Percentiles rank a stretch among this genome's conserved stretches.
Conservation (phyloP, 768 basidiomycete genomes). For the Suillus plorans region DNA sequence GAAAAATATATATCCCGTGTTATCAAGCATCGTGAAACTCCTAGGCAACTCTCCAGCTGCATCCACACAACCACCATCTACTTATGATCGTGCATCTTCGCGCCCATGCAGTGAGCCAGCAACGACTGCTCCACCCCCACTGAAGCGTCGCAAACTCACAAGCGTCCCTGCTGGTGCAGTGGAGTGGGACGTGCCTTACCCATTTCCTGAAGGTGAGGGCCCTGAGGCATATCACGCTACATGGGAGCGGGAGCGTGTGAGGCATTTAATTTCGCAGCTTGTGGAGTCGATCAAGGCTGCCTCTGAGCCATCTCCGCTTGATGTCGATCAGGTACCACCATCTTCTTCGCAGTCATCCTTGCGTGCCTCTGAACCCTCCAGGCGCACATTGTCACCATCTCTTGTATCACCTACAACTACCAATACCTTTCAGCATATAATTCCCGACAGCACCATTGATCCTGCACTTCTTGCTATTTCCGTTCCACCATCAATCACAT, state of each 20-base stretch:
- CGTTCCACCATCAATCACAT: conserved; percentile 8
- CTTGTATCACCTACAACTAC: neutral
- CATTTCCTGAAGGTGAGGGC: conserved; percentile 70
- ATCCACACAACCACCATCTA: conserved; percentile 5
- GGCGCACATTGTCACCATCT: neutral
- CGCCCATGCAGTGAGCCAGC: neutral
- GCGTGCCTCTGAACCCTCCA: neutral
- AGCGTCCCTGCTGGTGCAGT: conserved; percentile 75
- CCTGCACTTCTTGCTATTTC: conserved; percentile 33
- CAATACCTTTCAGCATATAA: neutral
- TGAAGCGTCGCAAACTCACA: conserved; percentile 63
- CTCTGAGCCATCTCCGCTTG: conserved; percentile 1
- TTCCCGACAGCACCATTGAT: conserved; percentile 30
- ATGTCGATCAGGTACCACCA: neutral
- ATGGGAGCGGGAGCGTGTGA: conserved; percentile 67
- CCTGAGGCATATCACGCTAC: conserved; percentile 60
- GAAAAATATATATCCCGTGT: conserved; percentile 64
- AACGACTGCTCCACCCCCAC: conserved; percentile 20
- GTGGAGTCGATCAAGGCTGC: conserved; percentile 60
- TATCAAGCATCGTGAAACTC: conserved; percentile 61
- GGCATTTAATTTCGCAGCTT: conserved; percentile 61
- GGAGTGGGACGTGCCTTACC: conserved; percentile 85
- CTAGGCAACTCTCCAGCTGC: conserved; percentile 38
- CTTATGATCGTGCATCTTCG: conserved; percentile 5
- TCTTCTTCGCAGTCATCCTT: neutral